Evolutionary conservation across 2,329 filamentous ascomycete genomes (phyloP).

Genomic region (Whalleya microplaca): DNA sequence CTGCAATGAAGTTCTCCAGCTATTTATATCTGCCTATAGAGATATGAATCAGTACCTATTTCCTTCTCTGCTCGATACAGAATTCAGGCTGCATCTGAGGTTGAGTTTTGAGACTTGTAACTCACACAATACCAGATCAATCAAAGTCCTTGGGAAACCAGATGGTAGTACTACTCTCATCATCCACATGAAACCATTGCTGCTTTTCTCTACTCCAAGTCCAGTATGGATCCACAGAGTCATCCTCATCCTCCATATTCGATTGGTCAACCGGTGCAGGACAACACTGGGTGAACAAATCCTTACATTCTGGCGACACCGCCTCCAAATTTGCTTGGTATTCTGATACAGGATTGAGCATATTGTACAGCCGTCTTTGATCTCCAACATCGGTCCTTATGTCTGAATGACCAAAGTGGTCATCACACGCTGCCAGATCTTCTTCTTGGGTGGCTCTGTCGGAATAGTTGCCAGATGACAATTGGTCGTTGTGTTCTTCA

Average conservation of each 20-base stretch:
- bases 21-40: too few species aligned
- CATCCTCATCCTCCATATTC: background rate
- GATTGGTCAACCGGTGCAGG: background rate
- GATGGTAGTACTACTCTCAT: constrained; percentile 10
- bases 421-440: background rate
- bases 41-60: too few species aligned
- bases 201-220: constrained; percentile 14
- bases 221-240: constrained; percentile 17
- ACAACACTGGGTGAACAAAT: background rate
- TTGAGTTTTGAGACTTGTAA: too few species aligned
- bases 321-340: constrained; percentile 10
- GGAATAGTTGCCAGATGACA: too few species aligned
- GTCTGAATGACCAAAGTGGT: background rate
- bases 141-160: constrained; percentile 18
- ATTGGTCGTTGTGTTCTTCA: background rate
- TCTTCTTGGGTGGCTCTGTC: background rate
- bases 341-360: constrained; percentile 1
- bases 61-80: too few species aligned
- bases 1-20: too few species aligned
- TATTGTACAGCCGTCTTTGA: background rate
- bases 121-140: background rate
- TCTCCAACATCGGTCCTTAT: background rate
- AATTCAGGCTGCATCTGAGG: too few species aligned
- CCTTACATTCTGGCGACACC: constrained; percentile 4
- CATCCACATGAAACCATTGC: constrained; percentile 21